phyloP scores from a whole-genome alignment of 192 early-diverging fungal genomes.

The Coemansia sp. region DNA sequence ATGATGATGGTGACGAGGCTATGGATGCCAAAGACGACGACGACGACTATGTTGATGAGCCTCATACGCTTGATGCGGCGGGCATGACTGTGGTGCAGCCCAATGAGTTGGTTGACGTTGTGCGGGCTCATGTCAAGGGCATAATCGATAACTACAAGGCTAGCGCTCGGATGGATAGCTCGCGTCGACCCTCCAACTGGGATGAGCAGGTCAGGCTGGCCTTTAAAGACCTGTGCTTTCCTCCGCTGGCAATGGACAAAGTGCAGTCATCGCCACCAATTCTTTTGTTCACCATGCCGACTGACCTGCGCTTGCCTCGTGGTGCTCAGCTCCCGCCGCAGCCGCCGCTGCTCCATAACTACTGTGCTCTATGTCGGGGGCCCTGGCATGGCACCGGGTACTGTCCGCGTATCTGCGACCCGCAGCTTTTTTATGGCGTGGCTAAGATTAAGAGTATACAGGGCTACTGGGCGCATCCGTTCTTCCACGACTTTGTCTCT shows the following conservation, averaged over 20 bases:
- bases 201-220: neutral
- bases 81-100: neutral
- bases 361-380: constrained; percentile 10
- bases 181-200: neutral
- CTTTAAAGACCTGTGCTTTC: neutral
- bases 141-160: neutral
- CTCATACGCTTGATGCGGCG: neutral
- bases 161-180: neutral
- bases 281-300: constrained; percentile 30
- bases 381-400: constrained; percentile 6
- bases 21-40: constrained; percentile 14
- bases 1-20: constrained; percentile 7
- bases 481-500: constrained; percentile 23
- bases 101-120: constrained; percentile 2
- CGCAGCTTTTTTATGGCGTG: constrained; percentile 9
- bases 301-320: constrained; percentile 22
- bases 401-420: constrained; percentile 26
- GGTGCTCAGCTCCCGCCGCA: constrained; percentile 20
- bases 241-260: neutral
- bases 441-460: constrained; percentile 1
- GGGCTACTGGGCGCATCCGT: constrained; percentile 18
- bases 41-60: neutral
- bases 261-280: neutral
- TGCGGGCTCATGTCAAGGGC: constrained; percentile 8
- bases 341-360: neutral